Conservation (phyloP, 2,329 filamentous ascomycete species). For the Diaporthe sp. region DNA sequence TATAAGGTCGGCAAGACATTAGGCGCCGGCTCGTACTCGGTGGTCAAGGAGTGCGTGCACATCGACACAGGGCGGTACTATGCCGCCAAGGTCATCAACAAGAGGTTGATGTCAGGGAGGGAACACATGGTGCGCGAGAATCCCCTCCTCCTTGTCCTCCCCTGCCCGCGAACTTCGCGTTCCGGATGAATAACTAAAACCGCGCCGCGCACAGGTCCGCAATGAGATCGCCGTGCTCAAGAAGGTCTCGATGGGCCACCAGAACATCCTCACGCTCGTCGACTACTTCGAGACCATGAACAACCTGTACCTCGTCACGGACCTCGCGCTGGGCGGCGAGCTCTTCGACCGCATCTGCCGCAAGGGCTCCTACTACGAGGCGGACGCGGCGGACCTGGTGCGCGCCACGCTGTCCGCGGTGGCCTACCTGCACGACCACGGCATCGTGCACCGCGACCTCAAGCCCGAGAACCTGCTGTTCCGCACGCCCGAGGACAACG, state of each 20-base stretch:
- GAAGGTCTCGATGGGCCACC: constrained; percentile 98
- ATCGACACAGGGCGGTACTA: constrained; percentile 98
- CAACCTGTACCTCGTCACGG: constrained; percentile 97
- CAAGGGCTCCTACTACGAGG: constrained; percentile 98
- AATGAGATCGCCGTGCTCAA: constrained; percentile 99
- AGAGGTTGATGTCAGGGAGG: constrained; percentile 94
- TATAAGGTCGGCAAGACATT: constrained; percentile 99
- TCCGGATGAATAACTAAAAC: constrained; percentile 12
- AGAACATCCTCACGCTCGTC: constrained; percentile 96
- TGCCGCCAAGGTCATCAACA: constrained; percentile 99
- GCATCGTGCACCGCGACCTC: constrained; percentile 96
- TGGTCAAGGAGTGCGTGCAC: constrained; percentile 98
- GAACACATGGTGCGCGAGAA: constrained; percentile 87
- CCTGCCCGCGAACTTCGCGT: neutral
- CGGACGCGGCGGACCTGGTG: constrained; percentile 94
- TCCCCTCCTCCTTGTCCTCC: constrained; percentile 16
- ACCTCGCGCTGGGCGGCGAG: constrained; percentile 95
- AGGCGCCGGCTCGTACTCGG: constrained; percentile 95
- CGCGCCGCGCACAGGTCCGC: constrained; percentile 73
- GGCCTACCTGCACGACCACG: constrained; percentile 97
- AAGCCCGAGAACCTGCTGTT: constrained; percentile 98
- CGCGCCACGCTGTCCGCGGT: constrained; percentile 96
- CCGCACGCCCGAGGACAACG: constrained; percentile 96
- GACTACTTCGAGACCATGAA: constrained; percentile 99
- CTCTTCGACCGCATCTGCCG: constrained; percentile 98